Percentiles rank a stretch among this genome's conserved stretches.
These are phyloP conservation scores for Dioscorea alata DNA, from an alignment of 106 monocot species.

Conservation along the genomic window DNA sequence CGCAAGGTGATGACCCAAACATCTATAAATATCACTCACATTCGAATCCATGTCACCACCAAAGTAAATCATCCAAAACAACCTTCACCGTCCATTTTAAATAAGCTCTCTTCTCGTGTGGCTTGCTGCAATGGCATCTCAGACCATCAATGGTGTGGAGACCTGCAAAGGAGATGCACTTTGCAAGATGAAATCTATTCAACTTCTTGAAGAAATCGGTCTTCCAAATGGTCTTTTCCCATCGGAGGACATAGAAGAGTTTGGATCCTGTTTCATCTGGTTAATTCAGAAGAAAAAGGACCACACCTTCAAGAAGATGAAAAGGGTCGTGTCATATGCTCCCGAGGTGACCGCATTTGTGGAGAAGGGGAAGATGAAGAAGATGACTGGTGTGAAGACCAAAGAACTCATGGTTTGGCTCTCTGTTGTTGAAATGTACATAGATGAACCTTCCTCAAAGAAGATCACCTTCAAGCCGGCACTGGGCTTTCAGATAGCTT, in stretches of 20 bases:
- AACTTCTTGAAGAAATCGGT: not conserved
- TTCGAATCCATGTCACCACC: too few species aligned
- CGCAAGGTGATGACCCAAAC: too few species aligned
- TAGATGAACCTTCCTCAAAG: too few species aligned
- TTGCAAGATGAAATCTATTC: not conserved
- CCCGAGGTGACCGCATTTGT: not conserved
- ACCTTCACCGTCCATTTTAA: too few species aligned
- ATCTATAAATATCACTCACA: too few species aligned
- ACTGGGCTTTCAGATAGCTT: not conserved
- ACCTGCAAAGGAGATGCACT: not conserved
- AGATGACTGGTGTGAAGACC: not conserved
- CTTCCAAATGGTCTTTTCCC: conserved; percentile 3
- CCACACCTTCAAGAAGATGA: not conserved
- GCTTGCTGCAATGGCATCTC: conserved; percentile 4
- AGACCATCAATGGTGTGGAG: not conserved
- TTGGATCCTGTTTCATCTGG: not conserved
- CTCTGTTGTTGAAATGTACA: too few species aligned
- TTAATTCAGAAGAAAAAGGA: not conserved
- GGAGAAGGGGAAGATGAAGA: not conserved
- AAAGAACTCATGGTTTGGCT: not conserved
- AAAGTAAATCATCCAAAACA: too few species aligned
- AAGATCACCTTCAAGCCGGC: too few species aligned
- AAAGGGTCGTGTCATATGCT: not conserved
- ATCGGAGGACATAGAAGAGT: not conserved
- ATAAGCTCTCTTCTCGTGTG: too few species aligned